phyloP scores from a whole-genome alignment of 2,329 filamentous ascomycete genomes.

The Ophiostoma sp. region DNA sequence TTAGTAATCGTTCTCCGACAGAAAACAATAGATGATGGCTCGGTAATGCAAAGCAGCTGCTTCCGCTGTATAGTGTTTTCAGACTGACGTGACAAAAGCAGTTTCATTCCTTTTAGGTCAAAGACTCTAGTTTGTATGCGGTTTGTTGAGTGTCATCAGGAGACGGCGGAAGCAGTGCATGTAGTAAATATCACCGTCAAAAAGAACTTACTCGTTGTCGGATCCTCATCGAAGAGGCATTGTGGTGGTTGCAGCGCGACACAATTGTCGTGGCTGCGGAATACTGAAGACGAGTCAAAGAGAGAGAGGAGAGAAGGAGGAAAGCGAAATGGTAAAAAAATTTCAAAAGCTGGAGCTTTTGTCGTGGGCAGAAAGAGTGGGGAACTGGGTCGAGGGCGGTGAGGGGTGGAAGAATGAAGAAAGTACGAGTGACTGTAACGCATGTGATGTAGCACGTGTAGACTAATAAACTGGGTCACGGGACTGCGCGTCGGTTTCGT shows the following conservation, averaged over 20 bases:
- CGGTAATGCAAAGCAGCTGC: background rate
- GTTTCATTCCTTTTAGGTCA: conserved; percentile 87
- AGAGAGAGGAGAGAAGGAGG: conserved; percentile 26
- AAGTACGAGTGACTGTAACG: background rate
- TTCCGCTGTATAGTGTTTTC: conserved; percentile 48
- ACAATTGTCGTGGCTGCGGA: background rate
- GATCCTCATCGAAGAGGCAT: background rate
- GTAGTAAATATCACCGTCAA: conserved; percentile 20
- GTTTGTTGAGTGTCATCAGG: conserved; percentile 81
- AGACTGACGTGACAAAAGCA: conserved; percentile 88
- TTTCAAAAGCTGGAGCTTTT: conserved; percentile 28
- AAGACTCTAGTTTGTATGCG: conserved; percentile 99
- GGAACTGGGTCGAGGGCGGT: conserved; percentile 28
- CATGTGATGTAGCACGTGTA: background rate
- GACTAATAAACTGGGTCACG: conserved; percentile 32
- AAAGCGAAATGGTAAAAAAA: conserved; percentile 25
- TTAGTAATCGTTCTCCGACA: conserved; percentile 15
- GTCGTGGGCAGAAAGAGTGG: conserved; percentile 19
- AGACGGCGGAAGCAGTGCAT: conserved; percentile 36
- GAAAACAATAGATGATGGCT: background rate
- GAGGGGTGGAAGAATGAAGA: conserved; percentile 30
- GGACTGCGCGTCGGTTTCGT: conserved; percentile 37
- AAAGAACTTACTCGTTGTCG: conserved; percentile 34
- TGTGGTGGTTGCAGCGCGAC: background rate
- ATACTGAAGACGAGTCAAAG: background rate